Percentiles rank a stretch among this genome's conserved stretches.
Conservation (phyloP, 257 asterid species). For the Lycium barbarum region DNA sequence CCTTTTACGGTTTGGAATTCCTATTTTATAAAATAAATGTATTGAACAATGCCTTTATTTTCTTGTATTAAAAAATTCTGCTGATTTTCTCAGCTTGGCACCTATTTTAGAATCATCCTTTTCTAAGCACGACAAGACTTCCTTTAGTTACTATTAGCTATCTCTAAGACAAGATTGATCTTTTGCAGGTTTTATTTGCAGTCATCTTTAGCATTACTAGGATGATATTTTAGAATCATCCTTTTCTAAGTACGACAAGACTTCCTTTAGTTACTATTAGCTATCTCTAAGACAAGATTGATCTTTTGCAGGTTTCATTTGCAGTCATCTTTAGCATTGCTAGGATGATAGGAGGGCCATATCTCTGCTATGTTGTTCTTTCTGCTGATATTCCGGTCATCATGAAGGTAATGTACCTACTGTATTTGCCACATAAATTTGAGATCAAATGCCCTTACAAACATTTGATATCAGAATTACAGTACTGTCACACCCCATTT, state of each 20-base stretch:
- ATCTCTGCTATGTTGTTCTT: constrained; percentile 66
- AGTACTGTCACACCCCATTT: too few relatives aligned
- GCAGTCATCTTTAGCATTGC: constrained; percentile 74
- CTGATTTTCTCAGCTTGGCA: too few relatives aligned
- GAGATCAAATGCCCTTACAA: neutral
- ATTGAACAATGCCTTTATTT: too few relatives aligned
- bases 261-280: neutral
- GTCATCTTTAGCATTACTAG: constrained; percentile 73
- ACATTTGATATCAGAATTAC: neutral
- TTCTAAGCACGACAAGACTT: too few relatives aligned
- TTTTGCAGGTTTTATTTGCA: constrained; percentile 66
- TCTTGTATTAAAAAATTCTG: too few relatives aligned
- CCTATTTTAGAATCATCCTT: too few relatives aligned
- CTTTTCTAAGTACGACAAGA: too few relatives aligned
- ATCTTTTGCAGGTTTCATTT: constrained; percentile 55
- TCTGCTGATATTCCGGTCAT: constrained; percentile 72
- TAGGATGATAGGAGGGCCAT: constrained; percentile 92
- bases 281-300: neutral
- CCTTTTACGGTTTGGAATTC: too few relatives aligned
- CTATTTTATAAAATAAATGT: too few relatives aligned
- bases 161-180: neutral
- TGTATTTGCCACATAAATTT: neutral
- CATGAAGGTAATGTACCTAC: constrained; percentile 62
- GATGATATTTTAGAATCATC: constrained; percentile 59
- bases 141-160: neutral